A percentile compares a stretch with the other conserved stretches of the same genome.
Evolutionary conservation across 2,329 filamentous ascomycete genomes (phyloP).

Genomic region (Fusarium secorum): DNA sequence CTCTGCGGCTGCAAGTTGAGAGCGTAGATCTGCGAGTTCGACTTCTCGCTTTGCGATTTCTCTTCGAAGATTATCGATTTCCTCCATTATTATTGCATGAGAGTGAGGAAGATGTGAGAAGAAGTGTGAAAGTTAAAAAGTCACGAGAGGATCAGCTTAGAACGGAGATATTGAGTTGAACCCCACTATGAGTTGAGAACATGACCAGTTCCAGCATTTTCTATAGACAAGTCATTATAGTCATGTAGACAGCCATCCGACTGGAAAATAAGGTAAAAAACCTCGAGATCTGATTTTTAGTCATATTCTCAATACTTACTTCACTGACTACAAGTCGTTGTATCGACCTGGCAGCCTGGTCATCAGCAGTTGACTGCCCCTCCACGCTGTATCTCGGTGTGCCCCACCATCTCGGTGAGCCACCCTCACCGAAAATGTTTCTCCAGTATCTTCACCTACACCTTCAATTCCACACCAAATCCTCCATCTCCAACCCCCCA

Average conservation of each 20-base stretch:
- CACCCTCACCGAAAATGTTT: slow-evolving; percentile 41
- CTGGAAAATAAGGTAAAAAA: rapidly evolving
- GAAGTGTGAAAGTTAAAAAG: background rate
- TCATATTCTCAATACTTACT: background rate
- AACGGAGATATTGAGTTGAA: background rate
- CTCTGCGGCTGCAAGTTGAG: slow-evolving; percentile 55
- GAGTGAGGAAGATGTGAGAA: background rate
- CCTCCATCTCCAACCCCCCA: background rate
- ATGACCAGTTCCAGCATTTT: background rate
- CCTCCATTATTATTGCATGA: slow-evolving; percentile 44
- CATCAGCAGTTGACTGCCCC: slow-evolving; percentile 21
- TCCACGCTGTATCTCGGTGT: slow-evolving; percentile 32
- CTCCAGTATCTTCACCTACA: slow-evolving; percentile 2
- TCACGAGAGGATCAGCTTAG: background rate
- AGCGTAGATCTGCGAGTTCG: slow-evolving; percentile 56
- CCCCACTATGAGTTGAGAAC: background rate
- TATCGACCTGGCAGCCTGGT: too few relatives aligned
- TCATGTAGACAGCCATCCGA: rapidly evolving
- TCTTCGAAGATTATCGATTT: slow-evolving; percentile 51
- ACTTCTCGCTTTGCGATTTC: slow-evolving; percentile 59
- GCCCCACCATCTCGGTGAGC: slow-evolving; percentile 38
- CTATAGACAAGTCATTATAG: background rate
- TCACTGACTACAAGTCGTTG: too few relatives aligned
- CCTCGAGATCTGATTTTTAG: background rate
- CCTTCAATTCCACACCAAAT: background rate